Evolutionary conservation across 495 filamentous ascomycete species (phyloP).

Genomic region (Hypoxylon fragiforme): DNA sequence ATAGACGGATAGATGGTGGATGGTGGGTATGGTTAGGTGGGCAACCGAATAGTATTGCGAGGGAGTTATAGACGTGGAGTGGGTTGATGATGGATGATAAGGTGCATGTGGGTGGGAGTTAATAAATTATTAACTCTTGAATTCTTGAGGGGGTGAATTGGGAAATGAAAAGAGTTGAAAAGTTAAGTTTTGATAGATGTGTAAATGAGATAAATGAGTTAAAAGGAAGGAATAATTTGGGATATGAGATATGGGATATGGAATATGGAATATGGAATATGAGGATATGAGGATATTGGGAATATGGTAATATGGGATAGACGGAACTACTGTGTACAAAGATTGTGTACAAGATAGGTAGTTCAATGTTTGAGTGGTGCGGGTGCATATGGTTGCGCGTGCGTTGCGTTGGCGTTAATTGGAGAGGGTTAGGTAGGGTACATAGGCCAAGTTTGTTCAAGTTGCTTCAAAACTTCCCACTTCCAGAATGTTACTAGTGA

Average conservation of each 20-base stretch:
- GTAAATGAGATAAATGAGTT: too few species aligned
- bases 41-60: not conserved
- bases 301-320: too few species aligned
- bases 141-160: not conserved
- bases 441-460: constrained; percentile 11
- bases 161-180: not conserved
- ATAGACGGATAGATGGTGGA: not conserved
- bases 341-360: too few species aligned
- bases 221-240: too few species aligned
- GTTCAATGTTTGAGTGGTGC: too few species aligned
- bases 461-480: constrained; percentile 6
- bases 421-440: constrained; percentile 18
- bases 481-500: not conserved
- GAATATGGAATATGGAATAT: too few species aligned
- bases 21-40: not conserved
- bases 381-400: not conserved
- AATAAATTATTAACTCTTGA: not conserved
- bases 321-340: too few species aligned
- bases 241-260: too few species aligned
- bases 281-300: too few species aligned
- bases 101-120: not conserved
- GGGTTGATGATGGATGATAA: not conserved
- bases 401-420: constrained; percentile 5
- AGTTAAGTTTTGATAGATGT: not conserved
- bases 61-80: not conserved